These are phyloP conservation scores for Termitomyces bulborhizus DNA, from an alignment of 768 basidiomycete species.

Conservation along the genomic window DNA sequence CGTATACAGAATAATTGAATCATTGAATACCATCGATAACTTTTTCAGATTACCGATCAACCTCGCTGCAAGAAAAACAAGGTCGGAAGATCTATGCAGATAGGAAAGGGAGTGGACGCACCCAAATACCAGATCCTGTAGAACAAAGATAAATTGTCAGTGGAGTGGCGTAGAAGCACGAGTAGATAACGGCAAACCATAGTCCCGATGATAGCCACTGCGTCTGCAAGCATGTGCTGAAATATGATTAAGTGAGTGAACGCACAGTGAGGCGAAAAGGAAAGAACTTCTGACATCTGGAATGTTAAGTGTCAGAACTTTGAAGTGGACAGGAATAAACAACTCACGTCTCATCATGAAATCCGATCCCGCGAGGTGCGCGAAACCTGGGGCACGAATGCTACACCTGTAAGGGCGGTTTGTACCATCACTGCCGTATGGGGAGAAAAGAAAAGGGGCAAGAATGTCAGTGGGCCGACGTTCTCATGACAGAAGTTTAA, in stretches of 20 bases:
- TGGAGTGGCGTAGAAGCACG: slow-evolving; percentile 2
- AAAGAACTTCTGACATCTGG: slow-evolving; percentile 35
- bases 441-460: not conserved
- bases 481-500: slow-evolving; percentile 11
- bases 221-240: slow-evolving; percentile 88
- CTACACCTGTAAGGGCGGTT: slow-evolving; percentile 97
- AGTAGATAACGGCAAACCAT: slow-evolving; percentile 56
- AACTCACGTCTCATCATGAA: slow-evolving; percentile 94
- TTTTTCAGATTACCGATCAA: slow-evolving; percentile 15
- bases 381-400: slow-evolving; percentile 95
- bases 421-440: slow-evolving; percentile 66
- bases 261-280: slow-evolving; percentile 1
- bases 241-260: slow-evolving; percentile 12
- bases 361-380: slow-evolving; percentile 92
- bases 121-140: slow-evolving; percentile 88
- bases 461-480: not conserved
- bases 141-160: slow-evolving; percentile 7
- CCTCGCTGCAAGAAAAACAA: slow-evolving; percentile 13
- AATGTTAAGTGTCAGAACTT: slow-evolving; percentile 12
- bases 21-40: not conserved
- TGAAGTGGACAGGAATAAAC: slow-evolving; percentile 2
- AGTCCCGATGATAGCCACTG: slow-evolving; percentile 95
- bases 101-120: slow-evolving; percentile 35
- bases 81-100: not conserved
- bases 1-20: not conserved